Base-by-base conservation (phyloP, 495 filamentous ascomycete species). In the Aeminium ludgeri region DNA sequence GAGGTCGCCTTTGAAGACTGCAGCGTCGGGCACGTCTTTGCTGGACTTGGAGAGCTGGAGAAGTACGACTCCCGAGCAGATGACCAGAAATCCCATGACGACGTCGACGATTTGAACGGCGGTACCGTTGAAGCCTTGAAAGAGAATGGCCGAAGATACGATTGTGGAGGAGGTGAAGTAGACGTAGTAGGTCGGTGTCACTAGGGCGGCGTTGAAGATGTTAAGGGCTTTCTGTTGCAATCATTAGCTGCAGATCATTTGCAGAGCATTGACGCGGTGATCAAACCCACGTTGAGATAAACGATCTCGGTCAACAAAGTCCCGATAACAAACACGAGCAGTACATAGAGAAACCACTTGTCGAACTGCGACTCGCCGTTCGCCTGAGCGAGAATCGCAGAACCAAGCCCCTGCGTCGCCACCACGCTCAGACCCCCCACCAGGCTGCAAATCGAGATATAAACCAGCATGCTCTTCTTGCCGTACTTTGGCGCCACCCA, bases 171-270 rank as follows among this genome's bases (percentile, higher is more conserved):
- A 89, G 33, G 89, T 97, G 59, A 97, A 97, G 65, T 83, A 86
- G 45, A 97, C 89, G 55, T 97, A 97, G 61, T 97, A 97, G 3
- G 89, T 97, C 0, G 89, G 89, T 0, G 89, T 97, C 38, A 97
- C 89, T 43, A 97, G 71, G 1, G 89, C 89, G 20, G 89, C 91
- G 55, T 97, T 97, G 67, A 89, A 97, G 34, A 97, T 53, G 57
- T 97, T 97, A 30, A 97, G 69, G 13, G 89, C 89, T 95, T 97
- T 97, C 89, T 97, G 61, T 50, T 50, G 25, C 28, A n/a, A 13
- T 10, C 12, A 49, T 68, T 46, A 68, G 59, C 27, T 29, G 33
- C 28, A 2, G 13, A 10, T 6, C 19, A 7, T 23, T 15, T 18
- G 27, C 6, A 23, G 5, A 19, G 18, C 5, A 19, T 15, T 5